These are phyloP conservation scores for Talaromyces sp. DNA, from an alignment of 2,329 filamentous ascomycete genomes.

Conservation along the genomic window DNA sequence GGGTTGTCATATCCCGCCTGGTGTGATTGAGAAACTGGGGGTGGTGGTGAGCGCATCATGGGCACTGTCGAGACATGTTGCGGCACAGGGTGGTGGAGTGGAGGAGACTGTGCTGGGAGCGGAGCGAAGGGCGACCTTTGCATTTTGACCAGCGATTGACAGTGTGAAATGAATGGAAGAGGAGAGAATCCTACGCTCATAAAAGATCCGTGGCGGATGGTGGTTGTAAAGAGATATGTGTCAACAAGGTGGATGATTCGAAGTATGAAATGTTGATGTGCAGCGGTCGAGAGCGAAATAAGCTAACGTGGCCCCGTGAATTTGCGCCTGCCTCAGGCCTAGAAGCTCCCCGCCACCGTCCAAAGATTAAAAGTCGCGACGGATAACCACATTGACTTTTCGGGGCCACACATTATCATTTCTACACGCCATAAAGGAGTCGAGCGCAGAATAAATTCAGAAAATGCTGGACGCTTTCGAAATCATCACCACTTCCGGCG, in stretches of 20 bases:
- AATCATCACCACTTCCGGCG: constrained; percentile 89
- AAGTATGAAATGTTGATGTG: neutral
- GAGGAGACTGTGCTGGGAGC: constrained; percentile 70
- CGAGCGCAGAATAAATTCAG: neutral
- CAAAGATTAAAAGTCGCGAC: neutral
- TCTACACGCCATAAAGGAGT: neutral
- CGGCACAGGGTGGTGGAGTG: constrained; percentile 92
- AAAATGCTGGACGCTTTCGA: constrained; percentile 93
- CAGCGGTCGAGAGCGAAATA: neutral
- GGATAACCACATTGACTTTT: neutral
- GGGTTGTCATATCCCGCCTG: constrained; percentile 48
- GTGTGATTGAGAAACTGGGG: constrained; percentile 65
- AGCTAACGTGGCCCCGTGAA: constrained; percentile 3
- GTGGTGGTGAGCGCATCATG: constrained; percentile 90
- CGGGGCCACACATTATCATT: neutral
- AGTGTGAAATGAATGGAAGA: neutral
- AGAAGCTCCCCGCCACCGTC: constrained; percentile 5
- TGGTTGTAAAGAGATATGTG: neutral
- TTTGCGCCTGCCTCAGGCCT: neutral
- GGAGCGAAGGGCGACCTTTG: constrained; percentile 80
- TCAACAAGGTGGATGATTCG: neutral
- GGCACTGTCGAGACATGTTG: constrained; percentile 98
- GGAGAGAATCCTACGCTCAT: no score
- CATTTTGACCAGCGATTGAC: constrained; percentile 50
- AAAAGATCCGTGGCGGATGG: neutral